Evolutionary conservation across 768 basidiomycete genomes (phyloP), one percentile per base, ranked within the genome.

Genomic region (Epithele typhae): DNA sequence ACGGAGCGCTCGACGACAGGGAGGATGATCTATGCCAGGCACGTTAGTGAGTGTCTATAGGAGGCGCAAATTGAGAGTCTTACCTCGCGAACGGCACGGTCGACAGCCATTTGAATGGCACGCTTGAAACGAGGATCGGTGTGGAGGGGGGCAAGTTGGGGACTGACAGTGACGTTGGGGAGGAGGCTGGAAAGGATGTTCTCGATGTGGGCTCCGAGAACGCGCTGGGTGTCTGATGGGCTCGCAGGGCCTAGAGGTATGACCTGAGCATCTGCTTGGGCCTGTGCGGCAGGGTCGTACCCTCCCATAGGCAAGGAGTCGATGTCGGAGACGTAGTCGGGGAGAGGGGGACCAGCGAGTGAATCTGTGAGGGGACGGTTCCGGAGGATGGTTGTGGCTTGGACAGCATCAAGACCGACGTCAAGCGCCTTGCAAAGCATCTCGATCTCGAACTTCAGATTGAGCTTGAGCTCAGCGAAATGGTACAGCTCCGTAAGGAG

Each of bases 401-500:
- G 90, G 37, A 97, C 74, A 6, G 82, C 65, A 60, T 88, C 89
- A 23, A 97, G 77, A 57, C 92, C 84, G 55, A 99, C 80, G 23
- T 91, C 84, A 25, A 99, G 79, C 25, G 81, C 80, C 64, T 92
- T 94, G 76, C 95, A 98, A 17, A 98, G 71, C 32, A 97, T 84
- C 67, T 99, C 96, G 45, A 99, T 98, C 68, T 98, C 96, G 60
- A 99, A 99, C 67, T 97, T 98, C 63, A 93, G 77, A 62, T 97
- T 96, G 45, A 98, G 73, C 68, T 95, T 95, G 51, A 98, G 76
- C 57, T 98, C 94, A 4, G 92, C 95, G 58, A 86, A 94, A 63
- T 94, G 90, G 65, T 99, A 98, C n/a, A 99, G 77, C 64, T 99
- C 96, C 36, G 83, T 89, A 37, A 98, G 78, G 35, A 98, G 74